Base-by-base conservation (phyloP, 306 rosid genomes). In the Lathyrus tuberosus region DNA sequence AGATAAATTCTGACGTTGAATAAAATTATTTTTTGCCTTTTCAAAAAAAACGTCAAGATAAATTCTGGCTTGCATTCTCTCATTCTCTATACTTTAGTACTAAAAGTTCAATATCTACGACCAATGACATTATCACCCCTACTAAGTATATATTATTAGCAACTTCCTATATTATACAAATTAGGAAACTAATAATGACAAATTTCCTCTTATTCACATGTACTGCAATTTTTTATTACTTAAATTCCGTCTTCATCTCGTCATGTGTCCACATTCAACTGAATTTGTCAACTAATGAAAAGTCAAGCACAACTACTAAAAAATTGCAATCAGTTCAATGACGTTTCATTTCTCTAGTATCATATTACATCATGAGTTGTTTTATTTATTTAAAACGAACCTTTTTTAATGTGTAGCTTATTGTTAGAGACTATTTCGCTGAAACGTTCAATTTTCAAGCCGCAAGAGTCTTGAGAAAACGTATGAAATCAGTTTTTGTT, bases 221-320 rank as follows among this genome's bases (percentile, higher is more conserved):
- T 47, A 47, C 9, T 1, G 4, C 10, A 48, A 12, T 17, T 56
- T 28, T 68, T 43, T 67, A 31, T 37, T 51, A 41, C 5, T 65
- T 58, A 48, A 47, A 78, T 65, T 51, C 65, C 2, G 40, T 75
- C n/a, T 42, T 44, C 13, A 40, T 63, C 70, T 54, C 58, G 12
- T n/a, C 51, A 2, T 16, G 51, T 35, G 43, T 56, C 37, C 65
- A 24, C 63, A 54, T 52, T 13, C 42, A 49, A 28, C 12, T 53
- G 4, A 51, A 9, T 15, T 18, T 31, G 70, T 67, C 76, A 53
- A 67, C 43, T 1, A 62, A 46, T 48, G 31, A 28, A 28, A 72
- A 68, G 73, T 66, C 63, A 56, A 76, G 67, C 20, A 13, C 52
- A 68, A 11, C 3, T 16, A 56, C 16, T 13, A 53, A 13, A 44